Conservation (phyloP, 495 filamentous ascomycete genomes). For the Penicillium tannophilum region DNA sequence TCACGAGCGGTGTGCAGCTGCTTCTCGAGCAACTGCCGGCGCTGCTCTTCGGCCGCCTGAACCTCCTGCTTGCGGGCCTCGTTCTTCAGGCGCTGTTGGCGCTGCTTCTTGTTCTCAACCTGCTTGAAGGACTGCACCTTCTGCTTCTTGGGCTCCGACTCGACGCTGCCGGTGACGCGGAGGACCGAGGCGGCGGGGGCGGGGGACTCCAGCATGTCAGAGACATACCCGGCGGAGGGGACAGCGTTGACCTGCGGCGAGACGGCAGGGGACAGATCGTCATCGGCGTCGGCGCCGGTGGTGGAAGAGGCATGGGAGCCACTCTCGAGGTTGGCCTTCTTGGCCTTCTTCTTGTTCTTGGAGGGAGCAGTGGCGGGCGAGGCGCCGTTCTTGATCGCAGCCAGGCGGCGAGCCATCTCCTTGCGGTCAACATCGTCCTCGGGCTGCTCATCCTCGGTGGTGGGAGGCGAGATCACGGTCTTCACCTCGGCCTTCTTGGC, state of each 20-base stretch:
- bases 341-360: conserved; percentile 61
- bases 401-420: conserved; percentile 73
- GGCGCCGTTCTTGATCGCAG: conserved; percentile 65
- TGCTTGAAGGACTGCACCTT: conserved; percentile 59
- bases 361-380: conserved; percentile 42
- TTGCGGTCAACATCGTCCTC: conserved; percentile 65
- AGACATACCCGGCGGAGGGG: conserved; percentile 60
- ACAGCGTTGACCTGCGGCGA: conserved; percentile 59
- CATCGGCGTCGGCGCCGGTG: conserved; percentile 78
- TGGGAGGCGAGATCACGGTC: conserved; percentile 41
- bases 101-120: conserved; percentile 85
- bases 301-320: conserved; percentile 64
- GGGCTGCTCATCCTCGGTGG: conserved; percentile 46
- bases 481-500: conserved; percentile 37
- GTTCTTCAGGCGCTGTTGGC: conserved; percentile 80
- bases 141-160: conserved; percentile 63
- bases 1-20: conserved; percentile 79
- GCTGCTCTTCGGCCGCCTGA: conserved; percentile 72
- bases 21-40: conserved; percentile 71
- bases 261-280: conserved; percentile 67
- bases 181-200: conserved; percentile 72
- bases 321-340: conserved; percentile 43
- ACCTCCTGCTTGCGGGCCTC: conserved; percentile 71
- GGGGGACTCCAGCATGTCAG: conserved; percentile 83
- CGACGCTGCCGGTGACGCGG: conserved; percentile 66